phyloP scores from a whole-genome alignment of 2,329 filamentous ascomycete species.

The Penicillium verrucosum region DNA sequence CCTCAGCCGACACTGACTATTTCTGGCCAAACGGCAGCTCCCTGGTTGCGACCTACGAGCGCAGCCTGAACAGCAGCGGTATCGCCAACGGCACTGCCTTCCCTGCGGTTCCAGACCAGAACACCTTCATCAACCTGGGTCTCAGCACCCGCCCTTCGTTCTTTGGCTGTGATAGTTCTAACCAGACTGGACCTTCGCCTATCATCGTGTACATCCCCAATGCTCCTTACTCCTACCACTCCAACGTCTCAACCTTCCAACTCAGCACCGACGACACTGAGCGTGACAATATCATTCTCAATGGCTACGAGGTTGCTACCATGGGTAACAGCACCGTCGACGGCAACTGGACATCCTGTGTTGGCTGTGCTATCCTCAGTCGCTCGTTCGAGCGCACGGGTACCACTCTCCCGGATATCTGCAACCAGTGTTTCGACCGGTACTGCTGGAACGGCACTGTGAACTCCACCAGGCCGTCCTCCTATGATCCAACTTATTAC shows the following conservation, averaged over 20 bases:
- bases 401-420: conserved; percentile 66
- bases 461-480: conserved; percentile 37
- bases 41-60: conserved; percentile 69
- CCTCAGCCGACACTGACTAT: conserved; percentile 66
- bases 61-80: conserved; percentile 53
- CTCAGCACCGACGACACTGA: conserved; percentile 60
- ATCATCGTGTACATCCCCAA: conserved; percentile 87
- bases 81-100: conserved; percentile 68
- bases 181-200: conserved; percentile 58
- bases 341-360: conserved; percentile 72
- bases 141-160: conserved; percentile 73
- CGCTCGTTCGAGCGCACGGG: conserved; percentile 71
- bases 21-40: conserved; percentile 76
- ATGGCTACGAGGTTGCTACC: conserved; percentile 81
- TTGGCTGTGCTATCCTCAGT: conserved; percentile 80
- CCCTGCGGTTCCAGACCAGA: conserved; percentile 67
- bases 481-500: conserved; percentile 42
- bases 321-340: conserved; percentile 77
- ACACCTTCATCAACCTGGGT: conserved; percentile 75
- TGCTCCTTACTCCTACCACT: conserved; percentile 69
- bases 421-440: conserved; percentile 68
- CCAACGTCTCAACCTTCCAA: conserved; percentile 78
- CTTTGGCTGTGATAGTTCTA: conserved; percentile 71
- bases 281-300: conserved; percentile 77
- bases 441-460: conserved; percentile 94